phyloP scores from a whole-genome alignment of 83 land plant genomes.

The Diphasiastrum complanatum region DNA sequence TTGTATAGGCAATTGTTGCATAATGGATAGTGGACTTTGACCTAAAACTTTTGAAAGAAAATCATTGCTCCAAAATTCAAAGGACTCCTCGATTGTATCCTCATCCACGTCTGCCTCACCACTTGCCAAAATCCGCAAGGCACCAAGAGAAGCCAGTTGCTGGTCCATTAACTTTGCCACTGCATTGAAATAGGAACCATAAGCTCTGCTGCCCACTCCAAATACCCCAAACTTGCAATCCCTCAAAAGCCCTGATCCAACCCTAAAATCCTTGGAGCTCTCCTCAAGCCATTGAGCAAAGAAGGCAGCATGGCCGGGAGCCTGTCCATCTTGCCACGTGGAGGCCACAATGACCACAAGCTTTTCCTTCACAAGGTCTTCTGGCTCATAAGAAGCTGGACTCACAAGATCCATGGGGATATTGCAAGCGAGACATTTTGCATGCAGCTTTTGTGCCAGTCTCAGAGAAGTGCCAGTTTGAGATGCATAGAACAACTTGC shows the following conservation, averaged over 20 bases:
- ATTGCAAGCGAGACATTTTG: too few species aligned
- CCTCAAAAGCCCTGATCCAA: constrained; percentile 54
- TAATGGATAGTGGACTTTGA: neutral
- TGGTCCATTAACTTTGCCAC: constrained; percentile 50
- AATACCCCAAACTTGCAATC: constrained; percentile 69
- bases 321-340: constrained; percentile 78
- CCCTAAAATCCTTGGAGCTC: constrained; percentile 77
- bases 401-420: constrained; percentile 68
- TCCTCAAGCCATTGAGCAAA: constrained; percentile 74
- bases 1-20: neutral
- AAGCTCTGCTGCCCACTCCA: constrained; percentile 74
- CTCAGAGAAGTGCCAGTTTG: too few species aligned
- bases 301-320: constrained; percentile 50
- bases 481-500: too few species aligned
- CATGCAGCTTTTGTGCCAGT: too few species aligned
- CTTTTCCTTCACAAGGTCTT: constrained; percentile 65
- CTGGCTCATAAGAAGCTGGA: constrained; percentile 71
- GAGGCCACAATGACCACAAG: constrained; percentile 65
- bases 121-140: constrained; percentile 39
- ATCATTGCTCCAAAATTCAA: constrained; percentile 52
- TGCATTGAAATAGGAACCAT: constrained; percentile 56
- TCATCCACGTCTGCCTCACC: constrained; percentile 74
- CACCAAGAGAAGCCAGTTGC: constrained; percentile 59
- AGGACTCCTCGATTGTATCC: constrained; percentile 55
- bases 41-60: constrained; percentile 39